Evolutionary conservation across 768 basidiomycete species (phyloP).

Genomic region (Pulveroboletus sp.): DNA sequence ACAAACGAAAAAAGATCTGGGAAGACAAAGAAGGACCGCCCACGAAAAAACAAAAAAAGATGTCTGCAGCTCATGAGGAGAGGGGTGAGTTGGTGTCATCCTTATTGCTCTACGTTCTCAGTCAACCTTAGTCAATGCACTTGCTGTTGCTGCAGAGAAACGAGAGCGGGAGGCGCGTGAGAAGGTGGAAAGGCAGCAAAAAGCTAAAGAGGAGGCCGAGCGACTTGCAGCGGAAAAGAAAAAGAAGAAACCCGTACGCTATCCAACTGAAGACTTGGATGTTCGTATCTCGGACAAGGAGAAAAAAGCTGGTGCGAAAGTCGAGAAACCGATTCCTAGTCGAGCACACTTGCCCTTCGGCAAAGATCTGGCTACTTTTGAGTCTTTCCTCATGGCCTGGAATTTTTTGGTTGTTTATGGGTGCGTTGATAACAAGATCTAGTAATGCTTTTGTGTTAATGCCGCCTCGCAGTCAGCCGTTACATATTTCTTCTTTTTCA

Average conservation of each 20-base stretch:
- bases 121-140: slow-evolving; percentile 24
- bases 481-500: slow-evolving; percentile 84
- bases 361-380: slow-evolving; percentile 62
- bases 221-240: slow-evolving; percentile 74
- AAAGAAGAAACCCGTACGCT: slow-evolving; percentile 87
- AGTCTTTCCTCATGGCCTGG: slow-evolving; percentile 88
- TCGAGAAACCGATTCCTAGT: slow-evolving; percentile 66
- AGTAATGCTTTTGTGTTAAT: not conserved
- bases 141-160: slow-evolving; percentile 49
- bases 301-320: slow-evolving; percentile 71
- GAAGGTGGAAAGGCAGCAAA: slow-evolving; percentile 62
- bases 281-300: slow-evolving; percentile 78
- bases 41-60: slow-evolving; percentile 78
- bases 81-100: slow-evolving; percentile 45
- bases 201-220: slow-evolving; percentile 69
- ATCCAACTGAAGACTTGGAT: slow-evolving; percentile 91
- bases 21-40: slow-evolving; percentile 85
- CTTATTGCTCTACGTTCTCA: slow-evolving; percentile 7
- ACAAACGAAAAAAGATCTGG: slow-evolving; percentile 91
- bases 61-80: slow-evolving; percentile 71
- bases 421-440: slow-evolving; percentile 44
- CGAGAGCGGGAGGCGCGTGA: slow-evolving; percentile 69
- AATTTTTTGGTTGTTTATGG: slow-evolving; percentile 93
- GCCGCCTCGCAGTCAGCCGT: slow-evolving; percentile 60
- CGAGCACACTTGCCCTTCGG: slow-evolving; percentile 66